These are phyloP conservation scores for Pseudogymnoascus sp. DNA, from an alignment of 2,329 filamentous ascomycete genomes.

Conservation along the genomic window DNA sequence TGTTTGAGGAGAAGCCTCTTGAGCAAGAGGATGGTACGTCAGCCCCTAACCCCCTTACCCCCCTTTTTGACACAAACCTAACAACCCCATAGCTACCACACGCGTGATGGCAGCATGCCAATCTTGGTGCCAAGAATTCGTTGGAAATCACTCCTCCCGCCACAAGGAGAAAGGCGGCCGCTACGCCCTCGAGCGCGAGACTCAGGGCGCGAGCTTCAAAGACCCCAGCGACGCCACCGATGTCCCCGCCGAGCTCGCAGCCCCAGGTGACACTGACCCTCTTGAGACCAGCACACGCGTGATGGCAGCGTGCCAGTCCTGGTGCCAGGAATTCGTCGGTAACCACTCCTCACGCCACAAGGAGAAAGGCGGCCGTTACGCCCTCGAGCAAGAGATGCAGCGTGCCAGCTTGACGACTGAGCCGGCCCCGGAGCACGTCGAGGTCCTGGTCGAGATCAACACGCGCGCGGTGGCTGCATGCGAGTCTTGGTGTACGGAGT, in stretches of 20 bases:
- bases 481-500: not conserved
- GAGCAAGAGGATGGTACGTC: not conserved
- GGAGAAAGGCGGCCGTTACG: not conserved
- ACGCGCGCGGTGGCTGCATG: not conserved
- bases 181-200: not conserved
- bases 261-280: too few species aligned
- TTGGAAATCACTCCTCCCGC: not conserved
- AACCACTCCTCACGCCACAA: not conserved
- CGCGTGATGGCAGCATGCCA: not conserved
- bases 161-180: not conserved
- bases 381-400: not conserved
- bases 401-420: not conserved
- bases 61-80: not conserved
- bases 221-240: not conserved
- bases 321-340: not conserved
- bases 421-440: not conserved
- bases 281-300: not conserved
- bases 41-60: not conserved
- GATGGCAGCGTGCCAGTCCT: not conserved
- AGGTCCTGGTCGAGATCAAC: not conserved
- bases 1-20: not conserved
- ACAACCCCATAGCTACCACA: not conserved
- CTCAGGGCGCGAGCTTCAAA: not conserved
- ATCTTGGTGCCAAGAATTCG: not conserved
- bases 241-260: not conserved